phyloP scores from a whole-genome alignment of 208 protist species.

The Leishmania martiniquensis region DNA sequence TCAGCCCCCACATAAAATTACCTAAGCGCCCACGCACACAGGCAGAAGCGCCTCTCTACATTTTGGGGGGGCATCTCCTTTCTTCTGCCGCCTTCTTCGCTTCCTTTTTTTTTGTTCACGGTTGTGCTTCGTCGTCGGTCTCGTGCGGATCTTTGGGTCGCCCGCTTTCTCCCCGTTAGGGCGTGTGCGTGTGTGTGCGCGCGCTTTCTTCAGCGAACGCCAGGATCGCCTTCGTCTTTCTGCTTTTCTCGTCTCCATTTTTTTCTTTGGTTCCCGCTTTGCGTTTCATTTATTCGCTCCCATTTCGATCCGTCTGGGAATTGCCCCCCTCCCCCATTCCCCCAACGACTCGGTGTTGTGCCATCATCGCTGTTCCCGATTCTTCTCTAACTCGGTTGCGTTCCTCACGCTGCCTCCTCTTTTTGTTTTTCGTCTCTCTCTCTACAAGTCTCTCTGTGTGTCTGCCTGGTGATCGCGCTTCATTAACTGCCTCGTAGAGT shows the following conservation, averaged over 20 bases:
- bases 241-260: neutral
- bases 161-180: neutral
- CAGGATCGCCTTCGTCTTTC: too few relatives aligned
- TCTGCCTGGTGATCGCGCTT: neutral
- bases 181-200: neutral
- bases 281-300: neutral
- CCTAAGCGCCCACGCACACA: too few relatives aligned
- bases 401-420: neutral
- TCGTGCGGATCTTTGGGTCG: neutral
- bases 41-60: too few relatives aligned
- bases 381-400: neutral
- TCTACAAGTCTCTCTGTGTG: neutral
- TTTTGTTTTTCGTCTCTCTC: neutral
- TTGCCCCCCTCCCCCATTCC: neutral
- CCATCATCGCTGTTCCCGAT: neutral
- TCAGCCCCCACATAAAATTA: neutral
- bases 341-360: neutral
- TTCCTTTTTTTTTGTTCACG: neutral
- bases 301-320: neutral
- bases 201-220: neutral
- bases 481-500: neutral
- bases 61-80: too few relatives aligned
- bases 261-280: neutral
- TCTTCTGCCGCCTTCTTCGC: too few relatives aligned
- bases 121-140: neutral